These are phyloP conservation scores for Nemania diffusa DNA, from an alignment of 2,329 filamentous ascomycete genomes.

Conservation along the genomic window DNA sequence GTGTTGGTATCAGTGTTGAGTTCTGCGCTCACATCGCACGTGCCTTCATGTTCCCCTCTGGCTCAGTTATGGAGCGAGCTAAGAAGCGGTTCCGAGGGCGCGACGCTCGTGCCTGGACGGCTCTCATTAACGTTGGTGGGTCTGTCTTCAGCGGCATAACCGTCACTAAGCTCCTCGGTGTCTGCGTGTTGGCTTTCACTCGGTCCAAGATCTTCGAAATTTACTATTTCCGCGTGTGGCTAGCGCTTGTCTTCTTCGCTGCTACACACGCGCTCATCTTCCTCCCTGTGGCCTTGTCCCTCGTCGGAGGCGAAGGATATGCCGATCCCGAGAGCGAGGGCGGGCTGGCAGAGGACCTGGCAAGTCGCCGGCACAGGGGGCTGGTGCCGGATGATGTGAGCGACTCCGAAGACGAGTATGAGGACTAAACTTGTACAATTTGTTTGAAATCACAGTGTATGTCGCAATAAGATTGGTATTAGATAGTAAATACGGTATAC, in stretches of 20 bases:
- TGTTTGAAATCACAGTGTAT: constrained; percentile 7
- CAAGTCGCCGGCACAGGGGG: constrained; percentile 79
- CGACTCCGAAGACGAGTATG: constrained; percentile 75
- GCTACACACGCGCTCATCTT: constrained; percentile 90
- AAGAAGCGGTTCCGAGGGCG: constrained; percentile 81
- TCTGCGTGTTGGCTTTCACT: constrained; percentile 92
- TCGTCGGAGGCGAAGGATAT: constrained; percentile 88
- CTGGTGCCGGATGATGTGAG: constrained; percentile 79
- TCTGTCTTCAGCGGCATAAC: constrained; percentile 97
- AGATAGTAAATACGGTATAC: constrained; percentile 26
- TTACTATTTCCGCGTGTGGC: constrained; percentile 98
- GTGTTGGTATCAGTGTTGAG: constrained; percentile 94
- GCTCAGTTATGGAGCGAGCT: constrained; percentile 81
- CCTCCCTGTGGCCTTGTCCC: constrained; percentile 86
- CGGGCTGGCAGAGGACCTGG: constrained; percentile 88
- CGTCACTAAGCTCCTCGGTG: constrained; percentile 91
- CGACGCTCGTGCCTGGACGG: constrained; percentile 90
- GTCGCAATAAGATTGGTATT: constrained; percentile 20
- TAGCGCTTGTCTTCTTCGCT: constrained; percentile 89
- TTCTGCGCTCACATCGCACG: constrained; percentile 97
- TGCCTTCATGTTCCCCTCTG: constrained; percentile 93
- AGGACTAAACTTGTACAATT: constrained; percentile 46
- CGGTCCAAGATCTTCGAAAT: constrained; percentile 99
- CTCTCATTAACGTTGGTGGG: constrained; percentile 92
- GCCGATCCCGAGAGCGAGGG: constrained; percentile 88